Conservation (phyloP, 192 early-diverging fungal species). For the Coemansia sp. region DNA sequence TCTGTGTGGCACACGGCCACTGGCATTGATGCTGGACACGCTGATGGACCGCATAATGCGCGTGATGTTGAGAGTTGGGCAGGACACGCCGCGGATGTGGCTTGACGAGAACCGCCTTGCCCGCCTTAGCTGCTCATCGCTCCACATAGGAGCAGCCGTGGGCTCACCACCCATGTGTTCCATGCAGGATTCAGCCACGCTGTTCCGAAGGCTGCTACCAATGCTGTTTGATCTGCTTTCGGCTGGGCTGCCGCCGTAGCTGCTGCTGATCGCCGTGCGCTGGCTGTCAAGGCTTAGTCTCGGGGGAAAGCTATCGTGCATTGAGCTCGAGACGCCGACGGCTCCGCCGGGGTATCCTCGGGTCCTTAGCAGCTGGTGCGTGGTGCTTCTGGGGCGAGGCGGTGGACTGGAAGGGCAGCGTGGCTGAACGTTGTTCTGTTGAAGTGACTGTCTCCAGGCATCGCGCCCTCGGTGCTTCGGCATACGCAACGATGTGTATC, state of each 20-base stretch:
- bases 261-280: slow-evolving; percentile 21
- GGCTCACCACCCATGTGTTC: slow-evolving; percentile 2
- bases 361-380: not conserved
- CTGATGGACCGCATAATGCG: slow-evolving; percentile 54
- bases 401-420: slow-evolving; percentile 6
- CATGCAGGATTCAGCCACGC: slow-evolving; percentile 8
- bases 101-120: slow-evolving; percentile 31
- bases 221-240: slow-evolving; percentile 4
- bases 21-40: slow-evolving; percentile 26
- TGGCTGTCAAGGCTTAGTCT: slow-evolving; percentile 49
- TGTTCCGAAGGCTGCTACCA: slow-evolving; percentile 8
- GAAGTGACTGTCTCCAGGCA: slow-evolving; percentile 12
- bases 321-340: not conserved
- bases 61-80: slow-evolving; percentile 46
- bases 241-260: slow-evolving; percentile 7
- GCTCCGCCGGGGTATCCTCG: not conserved
- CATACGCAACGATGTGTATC: slow-evolving; percentile 8
- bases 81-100: slow-evolving; percentile 43
- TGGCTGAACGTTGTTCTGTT: slow-evolving; percentile 7
- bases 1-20: not conserved
- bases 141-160: slow-evolving; percentile 20
- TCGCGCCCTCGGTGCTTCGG: slow-evolving; percentile 7
- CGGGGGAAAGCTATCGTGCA: slow-evolving; percentile 13
- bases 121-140: slow-evolving; percentile 30
- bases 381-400: slow-evolving; percentile 3